Percentiles rank a stretch among this genome's conserved stretches.
These are phyloP conservation scores for Phytophthora cactorum DNA, from an alignment of 352 stramenopile genomes.

Conservation along the genomic window DNA sequence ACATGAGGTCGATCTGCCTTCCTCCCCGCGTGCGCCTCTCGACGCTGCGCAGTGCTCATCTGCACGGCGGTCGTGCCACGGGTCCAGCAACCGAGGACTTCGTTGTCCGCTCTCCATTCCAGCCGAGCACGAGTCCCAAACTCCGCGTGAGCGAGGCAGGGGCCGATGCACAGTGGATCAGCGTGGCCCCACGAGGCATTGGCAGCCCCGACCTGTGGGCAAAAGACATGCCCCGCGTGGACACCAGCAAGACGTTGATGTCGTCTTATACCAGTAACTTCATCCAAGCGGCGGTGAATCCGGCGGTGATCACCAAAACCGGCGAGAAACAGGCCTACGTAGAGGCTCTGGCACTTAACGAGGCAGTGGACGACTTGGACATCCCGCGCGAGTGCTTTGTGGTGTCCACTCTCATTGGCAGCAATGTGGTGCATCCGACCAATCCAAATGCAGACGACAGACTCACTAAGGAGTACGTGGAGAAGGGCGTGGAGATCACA, in stretches of 20 bases:
- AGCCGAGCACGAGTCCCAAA: constrained; percentile 15
- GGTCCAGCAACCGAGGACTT: constrained; percentile 51
- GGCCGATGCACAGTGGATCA: constrained; percentile 24
- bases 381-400: constrained; percentile 71
- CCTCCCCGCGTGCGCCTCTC: neutral
- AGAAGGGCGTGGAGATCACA: constrained; percentile 56
- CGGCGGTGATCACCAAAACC: constrained; percentile 27
- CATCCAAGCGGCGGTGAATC: constrained; percentile 64
- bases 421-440: constrained; percentile 49
- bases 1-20: constrained; percentile 12
- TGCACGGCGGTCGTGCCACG: constrained; percentile 63
- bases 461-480: constrained; percentile 48
- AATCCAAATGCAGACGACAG: constrained; percentile 39
- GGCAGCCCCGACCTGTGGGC: constrained; percentile 71
- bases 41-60: constrained; percentile 22
- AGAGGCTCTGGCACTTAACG: constrained; percentile 70
- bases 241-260: constrained; percentile 52
- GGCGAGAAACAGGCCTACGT: constrained; percentile 71
- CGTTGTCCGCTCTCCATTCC: constrained; percentile 34
- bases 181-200: constrained; percentile 48
- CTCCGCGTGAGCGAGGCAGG: constrained; percentile 44
- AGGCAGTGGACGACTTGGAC: constrained; percentile 63
- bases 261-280: constrained; percentile 64
- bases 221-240: constrained; percentile 74
- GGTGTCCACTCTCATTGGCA: constrained; percentile 62